These are phyloP conservation scores for Cutaneotrichosporon sp. DNA, from an alignment of 1,284 basidiomycete genomes.

Conservation along the genomic window DNA sequence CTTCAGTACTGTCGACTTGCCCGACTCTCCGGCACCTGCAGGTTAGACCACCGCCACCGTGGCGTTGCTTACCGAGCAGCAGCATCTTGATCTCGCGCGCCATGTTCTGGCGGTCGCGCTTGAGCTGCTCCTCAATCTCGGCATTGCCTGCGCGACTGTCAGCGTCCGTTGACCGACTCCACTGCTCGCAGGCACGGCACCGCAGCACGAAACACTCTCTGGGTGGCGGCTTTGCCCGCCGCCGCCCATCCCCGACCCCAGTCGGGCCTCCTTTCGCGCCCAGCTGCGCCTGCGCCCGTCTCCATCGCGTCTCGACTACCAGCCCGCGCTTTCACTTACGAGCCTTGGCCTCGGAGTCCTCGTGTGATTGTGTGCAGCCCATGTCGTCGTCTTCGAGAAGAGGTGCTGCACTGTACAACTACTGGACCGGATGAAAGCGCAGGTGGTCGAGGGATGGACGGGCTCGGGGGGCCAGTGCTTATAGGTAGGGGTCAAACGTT, in stretches of 20 bases:
- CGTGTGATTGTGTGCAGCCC: constrained; percentile 56
- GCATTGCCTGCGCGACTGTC: constrained; percentile 63
- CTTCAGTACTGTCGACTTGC: constrained; percentile 86
- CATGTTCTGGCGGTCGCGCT: constrained; percentile 84
- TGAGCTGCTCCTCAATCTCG: constrained; percentile 94
- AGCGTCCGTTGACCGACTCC: not conserved
- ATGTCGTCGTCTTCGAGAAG: constrained; percentile 30
- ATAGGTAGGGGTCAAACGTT: constrained; percentile 4
- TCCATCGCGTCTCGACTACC: not conserved
- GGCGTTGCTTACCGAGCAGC: constrained; percentile 62
- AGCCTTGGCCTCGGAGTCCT: constrained; percentile 54
- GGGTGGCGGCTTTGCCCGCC: not conserved
- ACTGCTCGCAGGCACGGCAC: not conserved
- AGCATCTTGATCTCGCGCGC: constrained; percentile 86
- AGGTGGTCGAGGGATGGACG: constrained; percentile 3
- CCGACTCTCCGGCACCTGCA: constrained; percentile 79
- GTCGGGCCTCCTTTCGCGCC: not conserved
- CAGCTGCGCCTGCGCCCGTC: not conserved
- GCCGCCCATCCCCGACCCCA: not conserved
- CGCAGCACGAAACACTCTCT: not conserved
- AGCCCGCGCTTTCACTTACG: constrained; percentile 34
- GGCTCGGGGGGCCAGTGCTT: constrained; percentile 9
- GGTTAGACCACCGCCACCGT: not conserved
- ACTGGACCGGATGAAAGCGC: constrained; percentile 7
- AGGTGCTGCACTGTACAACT: constrained; percentile 8